Conservation (phyloP, 345 rosid species). For the Salix koriyanagi region DNA sequence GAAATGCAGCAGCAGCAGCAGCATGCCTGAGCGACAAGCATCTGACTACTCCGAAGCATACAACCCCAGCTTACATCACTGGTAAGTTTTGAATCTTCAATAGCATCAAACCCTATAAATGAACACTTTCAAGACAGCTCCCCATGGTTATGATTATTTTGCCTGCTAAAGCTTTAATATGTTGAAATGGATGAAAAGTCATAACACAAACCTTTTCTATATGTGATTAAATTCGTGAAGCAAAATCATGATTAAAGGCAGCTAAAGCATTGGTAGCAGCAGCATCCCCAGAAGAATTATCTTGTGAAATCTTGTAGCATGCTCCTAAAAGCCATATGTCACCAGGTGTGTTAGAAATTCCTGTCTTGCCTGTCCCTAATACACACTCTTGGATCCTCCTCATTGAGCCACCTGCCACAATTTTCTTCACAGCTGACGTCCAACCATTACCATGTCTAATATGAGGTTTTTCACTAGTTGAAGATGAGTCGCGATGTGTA, state of each 20-base stretch:
- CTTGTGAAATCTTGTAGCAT: constrained; percentile 29
- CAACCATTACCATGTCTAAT: constrained; percentile 42
- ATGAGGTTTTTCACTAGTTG: constrained; percentile 39
- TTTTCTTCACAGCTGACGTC: constrained; percentile 65
- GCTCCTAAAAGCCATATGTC: constrained; percentile 88
- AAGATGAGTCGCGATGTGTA: constrained; percentile 36
- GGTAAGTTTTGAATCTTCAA: constrained; percentile 56
- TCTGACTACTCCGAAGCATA: constrained; percentile 97
- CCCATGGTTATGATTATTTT: background rate
- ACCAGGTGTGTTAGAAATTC: constrained; percentile 52
- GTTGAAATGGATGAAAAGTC: background rate
- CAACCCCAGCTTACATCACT: constrained; percentile 95
- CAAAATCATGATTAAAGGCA: constrained; percentile 61
- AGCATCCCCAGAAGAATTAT: constrained; percentile 22
- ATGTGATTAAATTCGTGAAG: constrained; percentile 72
- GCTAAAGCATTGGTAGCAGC: constrained; percentile 40
- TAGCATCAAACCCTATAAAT: constrained; percentile 62
- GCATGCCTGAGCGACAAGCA: constrained; percentile 92
- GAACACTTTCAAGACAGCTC: constrained; percentile 5
- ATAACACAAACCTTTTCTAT: constrained; percentile 70
- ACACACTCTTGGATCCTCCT: constrained; percentile 85
- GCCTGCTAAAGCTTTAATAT: background rate
- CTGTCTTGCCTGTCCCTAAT: constrained; percentile 63
- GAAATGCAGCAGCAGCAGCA: too few relatives aligned
- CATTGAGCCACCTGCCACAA: constrained; percentile 63